Conservation (phyloP, 2,329 filamentous ascomycete species). For the Nannizzia gypsea region DNA sequence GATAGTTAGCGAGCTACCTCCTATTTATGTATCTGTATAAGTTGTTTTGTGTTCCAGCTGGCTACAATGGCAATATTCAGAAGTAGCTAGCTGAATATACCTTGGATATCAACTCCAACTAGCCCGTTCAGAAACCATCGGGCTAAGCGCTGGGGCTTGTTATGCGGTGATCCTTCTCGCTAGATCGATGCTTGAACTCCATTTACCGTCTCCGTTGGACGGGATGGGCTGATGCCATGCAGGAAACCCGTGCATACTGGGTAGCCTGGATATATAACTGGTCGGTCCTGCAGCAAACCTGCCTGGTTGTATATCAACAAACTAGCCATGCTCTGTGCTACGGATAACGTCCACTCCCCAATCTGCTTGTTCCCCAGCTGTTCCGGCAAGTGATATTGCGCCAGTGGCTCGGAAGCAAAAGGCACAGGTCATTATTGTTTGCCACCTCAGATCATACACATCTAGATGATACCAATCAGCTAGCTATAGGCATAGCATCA, state of each 20-base stretch:
- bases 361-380: background rate
- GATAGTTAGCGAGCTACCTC: background rate
- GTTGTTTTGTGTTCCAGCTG: too few relatives aligned
- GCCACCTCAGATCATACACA: background rate
- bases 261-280: background rate
- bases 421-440: background rate
- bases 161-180: background rate
- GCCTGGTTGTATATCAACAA: too few relatives aligned
- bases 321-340: background rate
- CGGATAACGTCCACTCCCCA: background rate
- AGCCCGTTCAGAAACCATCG: background rate
- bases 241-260: background rate
- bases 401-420: background rate
- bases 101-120: background rate
- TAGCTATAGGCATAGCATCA: background rate
- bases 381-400: background rate
- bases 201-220: background rate
- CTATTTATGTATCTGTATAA: too few relatives aligned
- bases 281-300: background rate
- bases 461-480: background rate
- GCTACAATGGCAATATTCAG: background rate
- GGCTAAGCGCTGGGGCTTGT: background rate
- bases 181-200: background rate
- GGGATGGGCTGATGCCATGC: background rate
- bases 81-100: background rate